These are phyloP conservation scores for Amanita thiersii DNA, from an alignment of 768 basidiomycete genomes.

Conservation along the genomic window DNA sequence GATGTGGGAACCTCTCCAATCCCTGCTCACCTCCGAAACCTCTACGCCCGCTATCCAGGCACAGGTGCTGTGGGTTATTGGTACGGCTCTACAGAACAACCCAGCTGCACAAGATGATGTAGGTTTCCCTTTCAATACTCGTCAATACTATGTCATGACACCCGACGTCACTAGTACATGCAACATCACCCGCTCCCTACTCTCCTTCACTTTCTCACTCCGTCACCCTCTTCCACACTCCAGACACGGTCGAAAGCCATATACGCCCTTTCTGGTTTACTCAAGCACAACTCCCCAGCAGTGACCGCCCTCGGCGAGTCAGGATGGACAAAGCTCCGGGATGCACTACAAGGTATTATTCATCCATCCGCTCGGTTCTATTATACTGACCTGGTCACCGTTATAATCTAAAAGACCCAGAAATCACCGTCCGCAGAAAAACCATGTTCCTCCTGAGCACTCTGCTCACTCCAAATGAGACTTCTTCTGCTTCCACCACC, in stretches of 20 bases:
- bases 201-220: conserved; percentile 53
- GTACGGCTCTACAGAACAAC: conserved; percentile 88
- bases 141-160: neutral
- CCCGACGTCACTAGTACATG: conserved; percentile 38
- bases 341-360: conserved; percentile 51
- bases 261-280: conserved; percentile 68
- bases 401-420: conserved; percentile 48
- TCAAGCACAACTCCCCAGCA: conserved; percentile 72
- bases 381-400: neutral
- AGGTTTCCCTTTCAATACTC: conserved; percentile 17
- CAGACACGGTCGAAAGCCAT: conserved; percentile 70
- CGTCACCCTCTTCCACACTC: conserved; percentile 38
- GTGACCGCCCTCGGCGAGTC: conserved; percentile 41
- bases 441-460: conserved; percentile 67
- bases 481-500: conserved; percentile 12
- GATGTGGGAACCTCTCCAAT: conserved; percentile 74
- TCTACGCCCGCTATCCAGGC: conserved; percentile 54
- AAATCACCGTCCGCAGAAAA: conserved; percentile 72
- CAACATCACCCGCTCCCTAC: conserved; percentile 56
- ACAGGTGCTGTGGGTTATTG: conserved; percentile 78
- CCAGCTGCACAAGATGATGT: conserved; percentile 75
- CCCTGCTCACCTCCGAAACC: conserved; percentile 44
- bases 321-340: conserved; percentile 61
- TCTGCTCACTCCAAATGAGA: conserved; percentile 46
- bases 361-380: neutral